A percentile compares a stretch with the other conserved stretches of the same genome.
These are phyloP conservation scores for Pinus albicaulis DNA, from an alignment of 75 land plant genomes.

Conservation along the genomic window DNA sequence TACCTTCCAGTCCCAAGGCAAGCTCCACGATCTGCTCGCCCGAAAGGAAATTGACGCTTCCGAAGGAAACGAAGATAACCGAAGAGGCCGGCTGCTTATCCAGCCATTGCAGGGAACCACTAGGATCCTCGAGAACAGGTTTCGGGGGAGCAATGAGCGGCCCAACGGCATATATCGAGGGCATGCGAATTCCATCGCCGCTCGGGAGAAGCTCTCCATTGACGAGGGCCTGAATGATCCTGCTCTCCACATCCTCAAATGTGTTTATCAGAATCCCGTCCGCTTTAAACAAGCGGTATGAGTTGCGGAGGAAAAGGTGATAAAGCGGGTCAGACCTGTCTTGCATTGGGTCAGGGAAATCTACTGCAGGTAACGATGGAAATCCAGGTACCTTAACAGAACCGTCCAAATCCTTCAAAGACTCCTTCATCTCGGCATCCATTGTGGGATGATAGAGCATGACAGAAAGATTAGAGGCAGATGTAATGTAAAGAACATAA, in stretches of 20 bases:
- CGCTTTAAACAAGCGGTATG: neutral
- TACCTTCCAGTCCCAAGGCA: conserved; percentile 8
- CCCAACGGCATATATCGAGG: neutral
- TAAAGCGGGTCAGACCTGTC: neutral
- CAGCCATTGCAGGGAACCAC: conserved; percentile 9
- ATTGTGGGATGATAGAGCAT: too few relatives aligned
- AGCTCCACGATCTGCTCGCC: conserved; percentile 11
- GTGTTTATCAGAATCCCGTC: neutral
- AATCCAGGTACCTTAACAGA: too few relatives aligned
- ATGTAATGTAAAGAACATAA: neutral
- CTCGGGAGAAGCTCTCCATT: neutral
- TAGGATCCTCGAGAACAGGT: neutral
- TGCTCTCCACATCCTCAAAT: neutral
- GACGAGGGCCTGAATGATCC: neutral
- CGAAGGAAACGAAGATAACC: conserved; percentile 17
- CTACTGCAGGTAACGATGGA: too few relatives aligned
- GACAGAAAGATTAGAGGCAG: too few relatives aligned
- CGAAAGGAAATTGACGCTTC: conserved; percentile 11
- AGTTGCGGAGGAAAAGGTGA: neutral
- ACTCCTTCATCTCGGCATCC: too few relatives aligned
- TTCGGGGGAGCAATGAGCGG: neutral
- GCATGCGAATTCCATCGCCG: neutral
- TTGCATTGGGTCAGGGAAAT: neutral
- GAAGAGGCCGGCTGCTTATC: conserved; percentile 6
- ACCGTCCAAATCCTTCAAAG: too few relatives aligned